phyloP scores from a whole-genome alignment of 2,329 filamentous ascomycete species.

The Blumeriella jaapii region DNA sequence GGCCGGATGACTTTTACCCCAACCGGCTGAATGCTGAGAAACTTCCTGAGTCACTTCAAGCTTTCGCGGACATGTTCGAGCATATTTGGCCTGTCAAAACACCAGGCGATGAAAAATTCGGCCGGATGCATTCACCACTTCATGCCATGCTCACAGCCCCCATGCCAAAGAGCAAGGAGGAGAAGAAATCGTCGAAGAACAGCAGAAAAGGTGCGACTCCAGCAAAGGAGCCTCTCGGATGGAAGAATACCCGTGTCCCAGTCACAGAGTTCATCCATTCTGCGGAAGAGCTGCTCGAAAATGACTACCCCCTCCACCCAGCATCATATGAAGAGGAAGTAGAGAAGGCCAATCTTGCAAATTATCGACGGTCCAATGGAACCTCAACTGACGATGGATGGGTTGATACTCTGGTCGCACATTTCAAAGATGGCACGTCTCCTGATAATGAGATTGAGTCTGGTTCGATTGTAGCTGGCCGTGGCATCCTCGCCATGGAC shows the following conservation, averaged over 20 bases:
- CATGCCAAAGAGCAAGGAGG: slow-evolving; percentile 55
- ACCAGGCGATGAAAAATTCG: slow-evolving; percentile 72
- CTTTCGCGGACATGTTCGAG: slow-evolving; percentile 71
- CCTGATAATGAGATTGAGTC: slow-evolving; percentile 61
- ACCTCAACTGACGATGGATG: slow-evolving; percentile 54
- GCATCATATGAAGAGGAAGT: slow-evolving; percentile 50
- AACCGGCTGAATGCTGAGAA: slow-evolving; percentile 38
- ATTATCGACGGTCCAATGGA: slow-evolving; percentile 38
- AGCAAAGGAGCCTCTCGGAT: slow-evolving; percentile 51
- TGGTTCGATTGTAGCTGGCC: slow-evolving; percentile 74
- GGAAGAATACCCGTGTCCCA: slow-evolving; percentile 65
- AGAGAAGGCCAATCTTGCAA: slow-evolving; percentile 41
- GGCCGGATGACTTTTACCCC: slow-evolving; percentile 50
- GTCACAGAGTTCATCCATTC: slow-evolving; percentile 70
- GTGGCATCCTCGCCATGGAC: slow-evolving; percentile 71
- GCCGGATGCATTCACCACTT: slow-evolving; percentile 76
- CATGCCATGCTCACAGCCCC: slow-evolving; percentile 72
- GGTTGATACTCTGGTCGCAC: slow-evolving; percentile 65
- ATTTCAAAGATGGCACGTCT: slow-evolving; percentile 53
- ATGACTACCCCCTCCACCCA: slow-evolving; percentile 78
- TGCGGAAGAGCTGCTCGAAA: slow-evolving; percentile 63
- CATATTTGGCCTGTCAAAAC: slow-evolving; percentile 84
- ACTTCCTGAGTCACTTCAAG: slow-evolving; percentile 44
- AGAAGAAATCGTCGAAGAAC: slow-evolving; percentile 35
- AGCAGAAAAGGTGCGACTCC: slow-evolving; percentile 43